phyloP scores from a whole-genome alignment of 805 yeast species.

The Starmera quercuum region DNA sequence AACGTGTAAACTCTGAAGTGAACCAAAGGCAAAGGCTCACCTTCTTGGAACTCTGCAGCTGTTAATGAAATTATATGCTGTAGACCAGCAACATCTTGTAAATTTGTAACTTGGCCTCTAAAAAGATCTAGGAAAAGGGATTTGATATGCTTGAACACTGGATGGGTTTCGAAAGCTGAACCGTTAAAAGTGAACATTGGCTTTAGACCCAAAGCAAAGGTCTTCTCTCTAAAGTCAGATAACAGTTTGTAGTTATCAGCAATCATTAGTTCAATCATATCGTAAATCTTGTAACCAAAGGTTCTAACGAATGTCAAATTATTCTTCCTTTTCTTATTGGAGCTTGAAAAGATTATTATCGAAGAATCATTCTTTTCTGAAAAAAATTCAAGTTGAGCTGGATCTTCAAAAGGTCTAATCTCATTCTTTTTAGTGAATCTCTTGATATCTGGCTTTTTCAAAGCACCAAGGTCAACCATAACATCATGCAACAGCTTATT shows the following conservation, averaged over 20 bases:
- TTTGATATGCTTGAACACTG: constrained; percentile 77
- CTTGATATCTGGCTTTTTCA: constrained; percentile 86
- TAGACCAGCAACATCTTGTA: constrained; percentile 91
- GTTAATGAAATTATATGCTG: constrained; percentile 84
- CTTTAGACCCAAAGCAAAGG: constrained; percentile 83
- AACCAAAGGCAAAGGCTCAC: constrained; percentile 65
- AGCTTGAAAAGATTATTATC: constrained; percentile 66
- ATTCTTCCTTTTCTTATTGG: constrained; percentile 89
- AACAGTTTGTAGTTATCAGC: constrained; percentile 64
- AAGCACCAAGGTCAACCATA: constrained; percentile 78
- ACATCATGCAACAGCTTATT: constrained; percentile 80
- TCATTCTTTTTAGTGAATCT: constrained; percentile 86
- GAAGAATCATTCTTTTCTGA: constrained; percentile 93
- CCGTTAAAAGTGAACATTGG: constrained; percentile 95
- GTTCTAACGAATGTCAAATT: constrained; percentile 84
- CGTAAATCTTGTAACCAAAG: constrained; percentile 83
- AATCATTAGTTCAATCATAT: constrained; percentile 85
- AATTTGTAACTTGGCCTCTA: constrained; percentile 72
- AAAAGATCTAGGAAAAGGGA: constrained; percentile 87
- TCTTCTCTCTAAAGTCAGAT: constrained; percentile 69
- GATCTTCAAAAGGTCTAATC: constrained; percentile 88
- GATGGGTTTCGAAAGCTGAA: constrained; percentile 82
- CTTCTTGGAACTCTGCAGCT: constrained; percentile 66
- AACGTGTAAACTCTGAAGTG: constrained; percentile 87
- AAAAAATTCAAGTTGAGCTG: constrained; percentile 78